phyloP scores from a whole-genome alignment of 352 stramenopile species.

The Globisporangium spinosum region DNA sequence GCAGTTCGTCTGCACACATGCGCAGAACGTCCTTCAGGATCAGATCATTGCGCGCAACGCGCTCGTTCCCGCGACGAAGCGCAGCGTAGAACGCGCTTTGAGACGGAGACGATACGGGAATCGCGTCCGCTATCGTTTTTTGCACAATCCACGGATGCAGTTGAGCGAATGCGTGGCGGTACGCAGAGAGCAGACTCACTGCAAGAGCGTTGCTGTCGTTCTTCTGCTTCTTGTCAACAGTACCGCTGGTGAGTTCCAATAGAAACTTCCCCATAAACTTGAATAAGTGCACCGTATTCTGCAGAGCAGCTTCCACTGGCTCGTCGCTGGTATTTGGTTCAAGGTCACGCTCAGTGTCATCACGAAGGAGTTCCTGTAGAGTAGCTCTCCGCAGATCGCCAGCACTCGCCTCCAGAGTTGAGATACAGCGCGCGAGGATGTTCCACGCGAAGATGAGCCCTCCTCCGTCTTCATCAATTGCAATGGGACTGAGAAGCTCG shows the following conservation, averaged over 20 bases:
- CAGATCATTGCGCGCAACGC: constrained; percentile 10
- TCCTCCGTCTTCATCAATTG: background rate
- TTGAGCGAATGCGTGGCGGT: constrained; percentile 14
- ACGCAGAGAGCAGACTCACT: constrained; percentile 5
- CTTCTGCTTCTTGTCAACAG: background rate
- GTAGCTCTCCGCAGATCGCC: constrained; percentile 14
- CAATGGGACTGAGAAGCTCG: constrained; percentile 3
- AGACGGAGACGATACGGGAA: background rate
- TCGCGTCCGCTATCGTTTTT: constrained; percentile 4
- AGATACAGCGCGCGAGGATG: constrained; percentile 4
- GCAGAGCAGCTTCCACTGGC: background rate
- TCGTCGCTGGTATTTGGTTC: background rate
- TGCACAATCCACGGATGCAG: constrained; percentile 17
- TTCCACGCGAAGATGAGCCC: constrained; percentile 21
- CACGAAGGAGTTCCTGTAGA: constrained; percentile 6
- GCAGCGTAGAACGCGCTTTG: constrained; percentile 11
- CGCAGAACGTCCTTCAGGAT: constrained; percentile 3
- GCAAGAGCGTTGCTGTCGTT: background rate
- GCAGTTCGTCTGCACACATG: constrained; percentile 5
- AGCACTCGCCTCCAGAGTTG: constrained; percentile 9
- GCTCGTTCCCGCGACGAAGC: constrained; percentile 14
- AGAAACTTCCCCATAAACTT: constrained; percentile 11
- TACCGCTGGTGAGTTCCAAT: constrained; percentile 5
- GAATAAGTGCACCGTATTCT: background rate
- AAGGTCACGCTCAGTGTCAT: background rate